Base-by-base conservation (phyloP, 208 protist genomes). In the Wallacemonas rigidus region DNA sequence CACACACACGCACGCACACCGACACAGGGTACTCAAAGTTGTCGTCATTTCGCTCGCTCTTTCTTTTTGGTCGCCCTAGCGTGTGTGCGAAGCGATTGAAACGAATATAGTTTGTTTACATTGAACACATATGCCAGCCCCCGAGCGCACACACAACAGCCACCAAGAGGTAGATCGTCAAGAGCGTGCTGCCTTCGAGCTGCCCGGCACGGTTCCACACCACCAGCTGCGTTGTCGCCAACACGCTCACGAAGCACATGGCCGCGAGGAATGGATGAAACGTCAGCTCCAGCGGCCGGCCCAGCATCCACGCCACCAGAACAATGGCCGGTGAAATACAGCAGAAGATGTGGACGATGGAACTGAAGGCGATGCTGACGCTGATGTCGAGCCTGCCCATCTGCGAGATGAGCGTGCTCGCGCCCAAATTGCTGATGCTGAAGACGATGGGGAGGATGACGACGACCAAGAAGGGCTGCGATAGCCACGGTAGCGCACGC, bases 351-450 rank as follows among this genome's bases (percentile, higher is more conserved):
- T 95, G 88, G 11, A 89, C 85, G 39, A 87, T 80, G 44, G 79
- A 83, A 36, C 86, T 76, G 41, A 95, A 84, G 56, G 87, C 88
- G 36, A 95, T 88, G 69, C 79, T 83, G 38, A 87, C 77, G 15
- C 78, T 81, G 12, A 96, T 85, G 79, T 96, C 92, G 50, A 93
- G 90, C 38, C 92, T 88, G 1, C 80, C 77, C 41, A 81, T 81
- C 8, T 65, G 62, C 35, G 92, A 77, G 71, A 94, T 78, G 39
- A 86, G 72, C 38, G 91, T 75, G 1, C 85, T 80, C 35, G 89
- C 84, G 12, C 78, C 80, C 26, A 90, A 67, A 50, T 86, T 79
- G 39, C 76, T 81, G 3, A 75, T 71, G 60, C 88, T 85, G 48
- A 91, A 91, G 35, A 83, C 76, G 36, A 91, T 71, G 3, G 89